A percentile compares a stretch with the other conserved stretches of the same genome.
Conservation (phyloP, 345 rosid genomes). For the Moricandia arvensis region DNA sequence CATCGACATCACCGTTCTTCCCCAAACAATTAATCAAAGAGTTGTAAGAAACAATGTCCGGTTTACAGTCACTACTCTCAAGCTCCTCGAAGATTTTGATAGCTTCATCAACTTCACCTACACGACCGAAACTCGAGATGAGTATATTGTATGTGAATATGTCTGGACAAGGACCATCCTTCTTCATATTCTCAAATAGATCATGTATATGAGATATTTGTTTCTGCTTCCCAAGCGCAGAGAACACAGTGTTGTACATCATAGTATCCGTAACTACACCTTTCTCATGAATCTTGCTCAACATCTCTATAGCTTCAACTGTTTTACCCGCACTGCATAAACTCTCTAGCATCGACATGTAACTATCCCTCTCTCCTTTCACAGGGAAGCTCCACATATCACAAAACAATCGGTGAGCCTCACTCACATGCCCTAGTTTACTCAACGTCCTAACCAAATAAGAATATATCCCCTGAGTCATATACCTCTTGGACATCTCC, state of each 20-base stretch:
- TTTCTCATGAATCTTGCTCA: constrained; percentile 69
- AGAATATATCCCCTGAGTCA: constrained; percentile 73
- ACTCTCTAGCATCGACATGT: constrained; percentile 68
- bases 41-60: constrained; percentile 82
- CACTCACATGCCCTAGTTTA: constrained; percentile 74
- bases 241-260: constrained; percentile 75
- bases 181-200: constrained; percentile 74
- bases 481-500: constrained; percentile 65
- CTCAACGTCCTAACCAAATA: constrained; percentile 68
- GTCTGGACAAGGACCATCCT: constrained; percentile 68
- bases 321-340: constrained; percentile 73
- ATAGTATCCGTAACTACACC: constrained; percentile 59
- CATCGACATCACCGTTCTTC: constrained; percentile 89
- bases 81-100: constrained; percentile 80
- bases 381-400: constrained; percentile 88
- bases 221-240: constrained; percentile 72
- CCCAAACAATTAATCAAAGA: constrained; percentile 89
- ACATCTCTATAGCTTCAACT: constrained; percentile 74
- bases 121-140: constrained; percentile 76
- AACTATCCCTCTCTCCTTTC: constrained; percentile 71
- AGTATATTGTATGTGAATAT: constrained; percentile 79
- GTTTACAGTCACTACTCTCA: constrained; percentile 60
- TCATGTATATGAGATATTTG: constrained; percentile 64
- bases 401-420: constrained; percentile 83
- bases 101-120: constrained; percentile 66